Base-by-base conservation (phyloP, 140 eudicot genomes). In the Eryngium alpinum region DNA sequence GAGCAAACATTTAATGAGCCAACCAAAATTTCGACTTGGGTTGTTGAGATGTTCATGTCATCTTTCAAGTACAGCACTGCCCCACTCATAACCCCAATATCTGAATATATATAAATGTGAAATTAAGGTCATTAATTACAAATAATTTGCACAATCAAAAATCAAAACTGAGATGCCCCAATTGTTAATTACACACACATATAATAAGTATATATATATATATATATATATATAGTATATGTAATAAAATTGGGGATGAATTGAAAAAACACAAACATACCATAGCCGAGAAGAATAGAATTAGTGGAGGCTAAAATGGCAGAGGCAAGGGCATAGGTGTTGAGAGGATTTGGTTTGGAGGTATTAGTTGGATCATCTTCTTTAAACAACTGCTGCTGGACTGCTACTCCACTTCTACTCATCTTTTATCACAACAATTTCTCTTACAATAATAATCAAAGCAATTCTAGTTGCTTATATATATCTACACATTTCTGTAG, bases 51-150 rank as follows among this genome's bases (percentile, higher is more conserved):
- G 52, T 89, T 87, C 15, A 93, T 80, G 75, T 83, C 77, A 21
- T 91, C 97, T 78, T 79, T 91, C 51, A 93, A 87, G 83, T 49
- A 93, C 0, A 93, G 84, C 70, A 87, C 86, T 5, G 97, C 98
- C 29, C 98, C 98, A 85, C 98, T 93, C 90, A 93, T 93, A 46
- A 93, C 97, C 9, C 98, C 98, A 21, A 91, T 93, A 81, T 93
- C 98, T 93, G 83, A 82, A 83, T 49, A 25, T 75, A 60, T 38
- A 33, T 25, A 57, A 57, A 51, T 19, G n/a, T n/a, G n/a, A n/a
- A 38, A 38, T 38, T 38, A 38, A n/a, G n/a, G n/a, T n/a, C n/a
- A 38, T 38, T 38, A 38, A 38, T 38, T 38, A 38, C 46, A 38
- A 38, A 38, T 38, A 38, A 38, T 38, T 38, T 38, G 46, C 46